Percentiles rank a stretch among this genome's conserved stretches.
phyloP scores from a whole-genome alignment of 1,284 basidiomycete species.

The Trichosporon sp. region DNA sequence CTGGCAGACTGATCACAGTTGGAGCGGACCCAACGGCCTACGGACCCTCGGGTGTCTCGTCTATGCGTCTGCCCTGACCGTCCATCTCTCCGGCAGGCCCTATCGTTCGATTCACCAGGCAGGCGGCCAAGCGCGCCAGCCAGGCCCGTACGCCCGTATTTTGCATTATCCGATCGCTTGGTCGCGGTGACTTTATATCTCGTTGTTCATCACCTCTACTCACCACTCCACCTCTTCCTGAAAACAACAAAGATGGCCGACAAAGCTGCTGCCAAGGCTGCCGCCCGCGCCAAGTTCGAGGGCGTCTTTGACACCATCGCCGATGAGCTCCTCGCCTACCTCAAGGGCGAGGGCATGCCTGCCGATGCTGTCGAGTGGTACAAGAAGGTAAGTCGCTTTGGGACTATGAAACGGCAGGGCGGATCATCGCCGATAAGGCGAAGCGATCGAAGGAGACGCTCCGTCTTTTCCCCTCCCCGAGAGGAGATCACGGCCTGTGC shows the following conservation, averaged over 20 bases:
- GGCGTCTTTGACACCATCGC: constrained; percentile 55
- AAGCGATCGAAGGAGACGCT: too few relatives aligned
- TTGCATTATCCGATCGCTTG: background rate
- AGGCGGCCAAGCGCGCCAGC: background rate
- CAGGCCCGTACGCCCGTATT: background rate
- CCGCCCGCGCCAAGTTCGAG: constrained; percentile 37
- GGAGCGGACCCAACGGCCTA: too few relatives aligned
- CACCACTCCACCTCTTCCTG: too few relatives aligned
- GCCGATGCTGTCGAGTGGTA: constrained; percentile 76
- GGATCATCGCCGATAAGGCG: background rate
- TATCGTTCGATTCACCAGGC: background rate
- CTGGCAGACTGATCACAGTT: too few relatives aligned
- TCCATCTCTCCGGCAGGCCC: too few relatives aligned
- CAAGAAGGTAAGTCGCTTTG: constrained; percentile 54
- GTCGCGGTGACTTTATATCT: background rate
- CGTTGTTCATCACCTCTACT: background rate
- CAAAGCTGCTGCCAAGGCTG: constrained; percentile 28
- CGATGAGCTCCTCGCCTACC: constrained; percentile 58
- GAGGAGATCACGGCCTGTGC: background rate
- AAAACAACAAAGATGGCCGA: too few relatives aligned
- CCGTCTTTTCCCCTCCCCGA: too few relatives aligned
- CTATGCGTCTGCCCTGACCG: constrained; percentile 2
- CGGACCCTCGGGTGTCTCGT: background rate
- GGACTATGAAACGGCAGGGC: background rate
- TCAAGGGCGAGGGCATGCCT: constrained; percentile 69